Evolutionary conservation across 192 early-diverging fungal species (phyloP).

Genomic region (Kickxella alabastrina): DNA sequence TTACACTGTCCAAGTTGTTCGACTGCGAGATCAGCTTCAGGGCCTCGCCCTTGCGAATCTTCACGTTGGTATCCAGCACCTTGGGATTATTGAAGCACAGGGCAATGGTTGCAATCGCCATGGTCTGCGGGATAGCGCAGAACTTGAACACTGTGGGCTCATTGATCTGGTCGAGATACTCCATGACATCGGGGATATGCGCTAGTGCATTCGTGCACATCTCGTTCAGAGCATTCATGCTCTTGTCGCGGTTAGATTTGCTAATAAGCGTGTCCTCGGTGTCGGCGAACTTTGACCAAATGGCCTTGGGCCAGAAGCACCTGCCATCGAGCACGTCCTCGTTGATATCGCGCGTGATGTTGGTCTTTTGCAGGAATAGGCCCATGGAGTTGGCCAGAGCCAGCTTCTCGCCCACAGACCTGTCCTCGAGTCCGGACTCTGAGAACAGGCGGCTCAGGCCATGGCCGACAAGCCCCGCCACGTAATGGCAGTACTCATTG

Average conservation of each 20-base stretch:
- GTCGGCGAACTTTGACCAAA: slow-evolving; percentile 84
- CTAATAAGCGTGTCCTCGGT: slow-evolving; percentile 67
- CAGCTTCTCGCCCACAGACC: slow-evolving; percentile 46
- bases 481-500: slow-evolving; percentile 97
- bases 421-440: slow-evolving; percentile 76
- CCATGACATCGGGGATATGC: slow-evolving; percentile 82
- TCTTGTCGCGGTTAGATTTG: slow-evolving; percentile 63
- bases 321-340: slow-evolving; percentile 87
- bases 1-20: slow-evolving; percentile 55
- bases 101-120: slow-evolving; percentile 92
- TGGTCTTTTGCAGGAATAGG: slow-evolving; percentile 96
- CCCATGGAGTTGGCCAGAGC: slow-evolving; percentile 90
- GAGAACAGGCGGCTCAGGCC: slow-evolving; percentile 90
- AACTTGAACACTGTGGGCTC: slow-evolving; percentile 87
- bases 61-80: slow-evolving; percentile 77
- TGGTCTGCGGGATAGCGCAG: slow-evolving; percentile 98
- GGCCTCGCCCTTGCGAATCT: slow-evolving; percentile 89
- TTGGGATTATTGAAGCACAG: slow-evolving; percentile 82
- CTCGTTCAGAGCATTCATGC: slow-evolving; percentile 79
- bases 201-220: slow-evolving; percentile 83
- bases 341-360: slow-evolving; percentile 94
- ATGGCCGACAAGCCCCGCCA: slow-evolving; percentile 92
- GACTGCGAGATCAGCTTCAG: slow-evolving; percentile 64
- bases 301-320: slow-evolving; percentile 93
- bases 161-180: slow-evolving; percentile 73